These are phyloP conservation scores for Microdochium nivale DNA, from an alignment of 2,329 filamentous ascomycete genomes.

Conservation along the genomic window DNA sequence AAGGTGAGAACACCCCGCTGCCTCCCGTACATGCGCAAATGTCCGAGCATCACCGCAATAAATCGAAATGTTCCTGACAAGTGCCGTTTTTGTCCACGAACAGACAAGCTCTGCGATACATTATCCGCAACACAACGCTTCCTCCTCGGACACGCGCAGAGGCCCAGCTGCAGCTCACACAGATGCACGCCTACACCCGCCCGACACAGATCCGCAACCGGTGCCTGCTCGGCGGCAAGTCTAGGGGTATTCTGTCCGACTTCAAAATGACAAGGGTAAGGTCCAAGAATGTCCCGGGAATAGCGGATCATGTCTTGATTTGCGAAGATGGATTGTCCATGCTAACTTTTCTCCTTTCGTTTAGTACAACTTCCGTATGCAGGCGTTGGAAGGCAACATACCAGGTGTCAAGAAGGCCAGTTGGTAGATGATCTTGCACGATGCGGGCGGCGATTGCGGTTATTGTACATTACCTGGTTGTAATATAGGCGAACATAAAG, in stretches of 20 bases:
- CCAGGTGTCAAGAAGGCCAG: conserved; percentile 94
- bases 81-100: background rate
- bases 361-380: conserved; percentile 87
- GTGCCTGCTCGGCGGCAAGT: conserved; percentile 86
- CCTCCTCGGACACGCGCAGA: conserved; percentile 75
- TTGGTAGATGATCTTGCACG: conserved; percentile 54
- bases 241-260: conserved; percentile 81
- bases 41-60: conserved; percentile 2
- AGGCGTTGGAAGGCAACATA: conserved; percentile 75
- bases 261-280: conserved; percentile 88
- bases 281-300: conserved; percentile 8
- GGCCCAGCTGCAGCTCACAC: conserved; percentile 83
- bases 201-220: conserved; percentile 90
- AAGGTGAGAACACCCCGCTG: conserved; percentile 46
- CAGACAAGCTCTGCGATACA: conserved; percentile 88
- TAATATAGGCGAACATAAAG: background rate
- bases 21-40: background rate
- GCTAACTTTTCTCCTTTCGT: conserved; percentile 14
- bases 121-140: conserved; percentile 86
- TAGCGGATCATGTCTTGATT: conserved; percentile 5
- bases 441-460: conserved; percentile 1
- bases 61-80: background rate
- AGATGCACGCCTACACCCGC: conserved; percentile 95
- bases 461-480: background rate
- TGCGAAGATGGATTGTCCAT: conserved; percentile 8